These are phyloP conservation scores for Helminthosporium solani DNA, from an alignment of 2,329 filamentous ascomycete genomes.

Conservation along the genomic window DNA sequence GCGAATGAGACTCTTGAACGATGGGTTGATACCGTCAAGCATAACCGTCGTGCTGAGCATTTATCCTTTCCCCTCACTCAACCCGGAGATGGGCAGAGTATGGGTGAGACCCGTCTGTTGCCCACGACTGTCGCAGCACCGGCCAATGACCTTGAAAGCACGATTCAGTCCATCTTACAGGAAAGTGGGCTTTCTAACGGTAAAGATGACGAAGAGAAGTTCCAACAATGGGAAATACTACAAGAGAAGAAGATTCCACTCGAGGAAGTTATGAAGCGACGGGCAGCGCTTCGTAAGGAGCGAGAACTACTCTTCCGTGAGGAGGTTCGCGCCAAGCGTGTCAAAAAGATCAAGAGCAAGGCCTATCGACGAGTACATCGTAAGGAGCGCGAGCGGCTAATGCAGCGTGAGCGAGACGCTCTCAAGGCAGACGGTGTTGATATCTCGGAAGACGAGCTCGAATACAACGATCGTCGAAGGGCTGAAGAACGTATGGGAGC, in stretches of 20 bases:
- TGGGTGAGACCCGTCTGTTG: slow-evolving; percentile 65
- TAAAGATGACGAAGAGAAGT: slow-evolving; percentile 61
- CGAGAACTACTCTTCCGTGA: slow-evolving; percentile 87
- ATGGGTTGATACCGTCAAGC: slow-evolving; percentile 94
- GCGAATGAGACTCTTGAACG: slow-evolving; percentile 86
- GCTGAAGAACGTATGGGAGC: slow-evolving; percentile 84
- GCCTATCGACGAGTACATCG: slow-evolving; percentile 89
- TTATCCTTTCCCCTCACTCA: slow-evolving; percentile 82
- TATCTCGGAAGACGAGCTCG: slow-evolving; percentile 63
- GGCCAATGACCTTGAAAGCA: slow-evolving; percentile 78
- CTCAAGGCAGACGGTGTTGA: slow-evolving; percentile 61
- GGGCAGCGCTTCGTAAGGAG: slow-evolving; percentile 73
- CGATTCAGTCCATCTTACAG: slow-evolving; percentile 84
- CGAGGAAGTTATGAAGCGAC: slow-evolving; percentile 70
- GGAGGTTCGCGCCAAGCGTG: slow-evolving; percentile 81
- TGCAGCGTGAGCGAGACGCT: slow-evolving; percentile 58
- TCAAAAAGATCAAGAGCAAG: slow-evolving; percentile 99
- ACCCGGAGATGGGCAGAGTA: slow-evolving; percentile 61
- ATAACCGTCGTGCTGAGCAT: slow-evolving; percentile 88
- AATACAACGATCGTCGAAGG: slow-evolving; percentile 69
- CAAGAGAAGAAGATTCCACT: slow-evolving; percentile 71
- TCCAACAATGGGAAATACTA: slow-evolving; percentile 68
- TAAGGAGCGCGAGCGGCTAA: slow-evolving; percentile 66
- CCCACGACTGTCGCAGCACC: slow-evolving; percentile 60
- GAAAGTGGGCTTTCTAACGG: slow-evolving; percentile 75